Base-by-base conservation (phyloP, 2,329 filamentous ascomycete species). In the Lecanicillium sp. region DNA sequence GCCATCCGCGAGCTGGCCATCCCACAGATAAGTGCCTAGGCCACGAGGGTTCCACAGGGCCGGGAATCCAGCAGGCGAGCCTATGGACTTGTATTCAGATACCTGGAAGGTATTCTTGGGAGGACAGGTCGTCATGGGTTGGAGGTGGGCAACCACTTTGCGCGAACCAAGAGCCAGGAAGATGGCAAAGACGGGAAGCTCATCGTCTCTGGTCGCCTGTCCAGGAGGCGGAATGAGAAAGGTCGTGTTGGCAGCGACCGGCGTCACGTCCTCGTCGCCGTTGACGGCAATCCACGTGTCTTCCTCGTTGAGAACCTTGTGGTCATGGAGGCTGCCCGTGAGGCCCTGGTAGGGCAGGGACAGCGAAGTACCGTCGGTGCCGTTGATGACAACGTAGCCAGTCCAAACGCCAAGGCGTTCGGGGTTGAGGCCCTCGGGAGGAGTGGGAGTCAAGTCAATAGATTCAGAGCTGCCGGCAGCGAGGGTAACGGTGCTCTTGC, bases 1-100 rank as follows among this genome's bases (percentile, higher is more conserved):
- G 12, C 70, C 71, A 9, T 67, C 62, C 0, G 57, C 56, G 5
- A 77, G 53, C 37, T 57, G 54, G 11, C 73, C 73, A 35, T 69
- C 63, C 61, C 69, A 78, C 0, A 41, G 37, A 5, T 53, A 28
- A 5, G 46, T 38, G 41, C 50, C 43, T 5, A 43, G 5, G 22
- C 51, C 50, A 42, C 57, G 55, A 7, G 52, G 41, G 25, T 42
- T 45, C 46, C 47, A 59, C 49, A 63, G 31, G 4, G 53, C 29
- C 0, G 72, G 72, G 35, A 65, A 68, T 16, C 51, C 56, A 12
- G 55, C 51, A n/a, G 67, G 53, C 46, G 65, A 57, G 5, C 69
- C 69, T 11, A 72, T 49, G 9, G 59, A 58, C 45, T 54, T 60
- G 45, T 61, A 54, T 36, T 64, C 68, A 4, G 64, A 50, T 15